Evolutionary conservation across 2,329 filamentous ascomycete genomes (phyloP).

Genomic region (Gremmenia infestans): DNA sequence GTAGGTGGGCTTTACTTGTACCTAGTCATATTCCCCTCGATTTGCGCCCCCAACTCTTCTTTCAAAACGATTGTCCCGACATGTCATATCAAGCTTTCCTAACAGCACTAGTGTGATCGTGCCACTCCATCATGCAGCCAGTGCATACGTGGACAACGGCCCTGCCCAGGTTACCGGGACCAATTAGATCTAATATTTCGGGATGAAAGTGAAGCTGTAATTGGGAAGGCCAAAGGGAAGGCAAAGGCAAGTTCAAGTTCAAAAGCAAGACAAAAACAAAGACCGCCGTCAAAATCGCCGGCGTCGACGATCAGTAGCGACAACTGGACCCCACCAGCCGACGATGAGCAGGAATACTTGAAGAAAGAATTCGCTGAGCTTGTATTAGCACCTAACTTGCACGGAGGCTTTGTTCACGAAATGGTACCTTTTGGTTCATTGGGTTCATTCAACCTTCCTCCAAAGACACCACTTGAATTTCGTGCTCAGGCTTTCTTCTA

Average conservation of each 20-base stretch:
- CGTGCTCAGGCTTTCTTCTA: background rate
- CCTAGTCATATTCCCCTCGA: background rate
- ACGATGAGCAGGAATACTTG: background rate
- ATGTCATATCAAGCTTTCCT: slow-evolving; percentile 2
- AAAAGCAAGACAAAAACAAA: slow-evolving; percentile 40
- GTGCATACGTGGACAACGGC: slow-evolving; percentile 45
- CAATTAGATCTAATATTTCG: slow-evolving; percentile 52
- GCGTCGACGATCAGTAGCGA: background rate
- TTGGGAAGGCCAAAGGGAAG: slow-evolving; percentile 36
- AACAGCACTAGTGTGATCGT: slow-evolving; percentile 43
- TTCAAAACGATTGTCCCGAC: background rate
- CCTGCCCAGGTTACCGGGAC: slow-evolving; percentile 51
- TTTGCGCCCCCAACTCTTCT: background rate
- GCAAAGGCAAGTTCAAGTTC: slow-evolving; percentile 14
- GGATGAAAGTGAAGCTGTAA: slow-evolving; percentile 50
- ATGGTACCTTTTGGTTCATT: background rate
- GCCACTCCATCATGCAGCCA: slow-evolving; percentile 46
- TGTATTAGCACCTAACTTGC: background rate
- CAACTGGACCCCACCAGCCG: background rate
- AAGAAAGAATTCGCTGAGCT: background rate
- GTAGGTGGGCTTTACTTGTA: slow-evolving; percentile 34
- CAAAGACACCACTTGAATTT: background rate
- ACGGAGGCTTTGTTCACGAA: background rate
- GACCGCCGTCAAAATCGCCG: background rate
- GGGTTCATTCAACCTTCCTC: background rate